Base-by-base conservation (phyloP, 148 eudicot species). In the Pouteria glomerata region DNA sequence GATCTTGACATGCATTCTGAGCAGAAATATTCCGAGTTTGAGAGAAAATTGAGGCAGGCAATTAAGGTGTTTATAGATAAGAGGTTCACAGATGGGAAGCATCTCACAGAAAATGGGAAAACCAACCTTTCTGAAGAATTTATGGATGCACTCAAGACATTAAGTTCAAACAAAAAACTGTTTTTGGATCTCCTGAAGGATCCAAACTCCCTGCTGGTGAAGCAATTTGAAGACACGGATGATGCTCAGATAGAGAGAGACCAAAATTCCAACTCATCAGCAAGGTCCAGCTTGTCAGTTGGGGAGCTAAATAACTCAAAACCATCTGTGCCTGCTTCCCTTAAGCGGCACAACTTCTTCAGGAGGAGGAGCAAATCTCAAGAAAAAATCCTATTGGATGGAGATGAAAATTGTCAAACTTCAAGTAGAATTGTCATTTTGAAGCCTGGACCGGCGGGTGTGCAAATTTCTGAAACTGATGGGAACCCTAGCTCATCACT, bases 391-490 rank as follows among this genome's bases (percentile, higher is more conserved):
- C 72, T 75, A 23, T 69, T 83, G 18, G 78, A 57, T 70, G 85
- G 60, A 77, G 71, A 72, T 72, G 81, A 84, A 48, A 69, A 71
- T 52, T 8, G 74, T 75, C 82, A 79, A 26, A 81, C 84, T 72
- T 57, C 84, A 42, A 87, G 71, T 78, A 86, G 78, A 82, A 92
- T 96, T 70, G 92, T 96, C 73, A 83, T 96, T 79, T 78, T 96
- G 67, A 96, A 88, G 74, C 97, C 99, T 13, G 89, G 88, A 51
- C 82, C 79, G 60, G 62, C 66, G 6, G 77, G 63, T 72, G 71
- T 80, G 14, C 69, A 73, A 57, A 70, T 21, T 70, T 70, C 58
- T 13, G 80, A 73, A 66, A 63, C 66, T 50, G 75, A 67, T 30
- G 58, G 31, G 29, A 65, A 70, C 27, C 34, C 71, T 62, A 70